Evolutionary conservation across 2,329 filamentous ascomycete genomes (phyloP), one percentile per base, ranked within the genome.

Genomic region (Pezicula neosporulosa): DNA sequence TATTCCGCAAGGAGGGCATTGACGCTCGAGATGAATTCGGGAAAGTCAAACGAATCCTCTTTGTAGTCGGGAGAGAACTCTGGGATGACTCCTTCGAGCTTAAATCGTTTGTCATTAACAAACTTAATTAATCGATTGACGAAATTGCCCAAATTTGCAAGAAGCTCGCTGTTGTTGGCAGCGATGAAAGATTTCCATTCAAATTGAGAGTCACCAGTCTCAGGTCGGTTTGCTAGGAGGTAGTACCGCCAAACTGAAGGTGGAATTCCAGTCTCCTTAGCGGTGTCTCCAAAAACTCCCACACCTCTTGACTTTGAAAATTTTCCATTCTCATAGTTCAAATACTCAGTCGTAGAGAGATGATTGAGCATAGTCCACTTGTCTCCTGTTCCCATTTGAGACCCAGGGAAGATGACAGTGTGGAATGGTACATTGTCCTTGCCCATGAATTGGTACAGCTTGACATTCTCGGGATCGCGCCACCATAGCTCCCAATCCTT

Each of bases 231-330:
- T 42, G 90, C 87, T 36, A 96, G 78, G 19, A 97, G 81, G 73
- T 94, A 96, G 72, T 93, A 96, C 59, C 92, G 80, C 90, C 91
- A 97, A n/a, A 97, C 89, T 56, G 93, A 89, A 0, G 90, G 77
- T 15, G 87, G 81, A 16, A 97, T 81, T 18, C 90, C 91, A 8
- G 90, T 96, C 50, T 95, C 86, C 70, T 88, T 87, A 44, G 90
- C 92, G 63, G 89, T 90, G 72, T 89, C 92, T 47, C 92, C 92
- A 64, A 97, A 97, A 1, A 97, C 92, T 63, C 92, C 92, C 36
- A 97, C 82, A 30, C 88, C 89, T 62, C 90, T 82, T 47, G 89
- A 94, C 72, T 97, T 97, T 67, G 87, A 92, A 74, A 97, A 97
- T 68, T 97, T 97, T 59, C 89, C 89, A 54, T 83, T 83, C 68